Base-by-base conservation (phyloP, 805 yeast genomes). In the Candida vartiovaarae region DNA sequence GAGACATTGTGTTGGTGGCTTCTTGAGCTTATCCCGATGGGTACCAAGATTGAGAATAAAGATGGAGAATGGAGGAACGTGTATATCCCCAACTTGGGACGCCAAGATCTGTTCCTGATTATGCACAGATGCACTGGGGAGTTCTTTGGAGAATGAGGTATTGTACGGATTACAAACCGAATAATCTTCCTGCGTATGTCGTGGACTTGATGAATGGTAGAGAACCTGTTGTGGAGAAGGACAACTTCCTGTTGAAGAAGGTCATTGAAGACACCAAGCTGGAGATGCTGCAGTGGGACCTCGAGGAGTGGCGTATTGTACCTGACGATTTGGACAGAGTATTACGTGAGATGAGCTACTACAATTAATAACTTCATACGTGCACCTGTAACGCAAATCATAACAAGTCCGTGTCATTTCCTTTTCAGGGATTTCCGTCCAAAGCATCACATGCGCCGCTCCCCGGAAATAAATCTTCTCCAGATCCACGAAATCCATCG, bases 51-150 rank as follows among this genome's bases (percentile, higher is more conserved):
- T 35, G 80, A 78, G 51, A 65, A 74, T 51, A 47, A 51, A 5
- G 53, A 64, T 4, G 78, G 78, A 3, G 64, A 67, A 51, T 79
- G 84, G 83, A 63, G 60, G 44, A 65, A 70, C 39, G 59, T 63
- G 5, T 75, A 68, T 51, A 53, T 62, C 10, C 87, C 87, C 1
- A 80, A 82, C 53, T 52, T 78, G 3, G 87, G 87, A 2, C 63
- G 75, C 10, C 57, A 4, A 64, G 87, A 46, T 63, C 63, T 35
- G 61, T 81, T 4, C 84, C 85, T 1, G 46, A 48, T 2, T 59
- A 67, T 45, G 70, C 74, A 8, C 60, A 58, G 10, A 47, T 80
- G 31, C 87, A 82, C 58, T 82, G 87, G 86, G 78, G 85, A 38
- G 70, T 80, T 1, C 67, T 65, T 47, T 80, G 81, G 77, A 64